Base-by-base conservation (phyloP, 352 stramenopile species). In the Vaucheria bursata region DNA sequence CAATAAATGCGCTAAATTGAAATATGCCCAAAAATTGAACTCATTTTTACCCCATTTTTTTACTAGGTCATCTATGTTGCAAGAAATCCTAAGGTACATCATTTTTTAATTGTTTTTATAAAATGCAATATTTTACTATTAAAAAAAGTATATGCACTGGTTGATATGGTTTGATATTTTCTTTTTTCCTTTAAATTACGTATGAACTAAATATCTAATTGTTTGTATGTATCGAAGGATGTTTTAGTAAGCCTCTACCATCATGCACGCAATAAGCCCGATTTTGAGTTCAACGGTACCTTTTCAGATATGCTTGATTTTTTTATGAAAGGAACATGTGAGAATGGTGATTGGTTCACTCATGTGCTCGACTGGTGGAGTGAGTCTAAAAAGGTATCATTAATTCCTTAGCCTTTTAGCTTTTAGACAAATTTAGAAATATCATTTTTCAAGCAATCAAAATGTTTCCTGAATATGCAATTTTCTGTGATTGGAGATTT, bases 301-400 rank as follows among this genome's bases (percentile, higher is more conserved):
- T 77, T 85, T 29, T 45, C 36, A 36, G 77, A 84, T 8, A 85
- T 85, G 79, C 74, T 80, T 3, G 29, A 53, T 12, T 70, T 73
- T 33, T 85, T 85, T 68, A 68, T 74, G 12, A 71, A 79, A 35
- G 80, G 80, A 40, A 74, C 69, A 75, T 81, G 59, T 45, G 79
- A 85, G 71, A 86, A 85, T 70, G 77, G 76, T 8, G 79, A 66
- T 29, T 86, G 82, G 82, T 86, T 86, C 72, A 67, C 77, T 64
- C 82, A 86, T 52, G 82, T 85, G 6, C 40, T 84, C 35, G 82
- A 86, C 37, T 86, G 82, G 82, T 74, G 74, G 25, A 69, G 81
- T 31, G 76, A 77, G 35, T 72, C 65, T 29, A 67, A 82, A 72
- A 52, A 49, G 71, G 4, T 73, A 4, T 72, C 4, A 4, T 71